phyloP scores from a whole-genome alignment of 2,329 filamentous ascomycete species.

The Colletotrichum siamense region DNA sequence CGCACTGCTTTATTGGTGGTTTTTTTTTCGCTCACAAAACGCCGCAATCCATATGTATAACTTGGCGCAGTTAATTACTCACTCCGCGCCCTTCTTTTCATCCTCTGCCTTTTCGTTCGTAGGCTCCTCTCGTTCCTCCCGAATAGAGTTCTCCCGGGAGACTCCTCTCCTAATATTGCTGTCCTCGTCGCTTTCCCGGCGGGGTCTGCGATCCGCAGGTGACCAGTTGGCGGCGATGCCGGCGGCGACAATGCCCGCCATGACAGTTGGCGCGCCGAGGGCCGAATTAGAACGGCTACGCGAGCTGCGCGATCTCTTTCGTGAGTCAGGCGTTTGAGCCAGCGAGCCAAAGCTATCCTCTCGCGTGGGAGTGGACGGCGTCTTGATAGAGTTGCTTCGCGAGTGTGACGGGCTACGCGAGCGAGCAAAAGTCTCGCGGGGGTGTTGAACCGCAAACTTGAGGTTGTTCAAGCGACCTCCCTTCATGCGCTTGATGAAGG shows the following conservation, averaged over 20 bases:
- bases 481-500: conserved; percentile 80
- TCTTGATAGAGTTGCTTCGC: conserved; percentile 66
- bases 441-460: conserved; percentile 79
- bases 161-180: conserved; percentile 19
- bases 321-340: conserved; percentile 62
- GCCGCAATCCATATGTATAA: conserved; percentile 2
- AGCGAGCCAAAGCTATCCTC: conserved; percentile 56
- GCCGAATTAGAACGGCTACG: conserved; percentile 73
- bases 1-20: background rate
- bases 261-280: conserved; percentile 76
- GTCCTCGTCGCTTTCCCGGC: conserved; percentile 39
- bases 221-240: conserved; percentile 80
- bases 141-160: conserved; percentile 14
- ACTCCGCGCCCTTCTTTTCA: conserved; percentile 8
- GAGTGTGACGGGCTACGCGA: conserved; percentile 69
- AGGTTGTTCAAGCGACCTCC: conserved; percentile 83
- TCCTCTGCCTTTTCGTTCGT: conserved; percentile 10
- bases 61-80: conserved; percentile 7
- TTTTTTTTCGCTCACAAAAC: conserved; percentile 2
- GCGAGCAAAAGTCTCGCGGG: conserved; percentile 70
- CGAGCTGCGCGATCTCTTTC: conserved; percentile 71
- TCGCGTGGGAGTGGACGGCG: conserved; percentile 68
- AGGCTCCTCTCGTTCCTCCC: conserved; percentile 7
- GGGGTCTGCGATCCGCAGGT: conserved; percentile 61
- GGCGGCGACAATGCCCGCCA: conserved; percentile 83